Percentiles rank a stretch among this genome's conserved stretches.
phyloP scores from a whole-genome alignment of 495 filamentous ascomycete species.

The Podospora pseudopauciseta region DNA sequence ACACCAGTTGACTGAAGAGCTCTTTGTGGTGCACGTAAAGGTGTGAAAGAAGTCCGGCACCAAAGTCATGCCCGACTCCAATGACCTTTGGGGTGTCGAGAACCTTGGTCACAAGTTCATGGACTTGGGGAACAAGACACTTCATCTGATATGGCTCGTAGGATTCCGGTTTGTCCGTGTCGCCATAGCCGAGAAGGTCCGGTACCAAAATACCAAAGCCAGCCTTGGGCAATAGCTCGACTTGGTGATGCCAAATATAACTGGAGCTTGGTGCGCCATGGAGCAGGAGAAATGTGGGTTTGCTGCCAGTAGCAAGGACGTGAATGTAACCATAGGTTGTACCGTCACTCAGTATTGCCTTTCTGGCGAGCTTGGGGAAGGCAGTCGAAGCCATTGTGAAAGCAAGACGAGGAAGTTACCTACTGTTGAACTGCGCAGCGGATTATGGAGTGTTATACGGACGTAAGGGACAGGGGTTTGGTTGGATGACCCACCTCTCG shows the following conservation, averaged over 20 bases:
- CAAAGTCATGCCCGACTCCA: slow-evolving; percentile 5
- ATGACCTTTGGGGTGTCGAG: slow-evolving; percentile 20
- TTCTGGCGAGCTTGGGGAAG: slow-evolving; percentile 16
- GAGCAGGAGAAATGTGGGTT: slow-evolving; percentile 41
- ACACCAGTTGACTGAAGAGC: slow-evolving; percentile 21
- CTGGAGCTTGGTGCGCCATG: slow-evolving; percentile 44
- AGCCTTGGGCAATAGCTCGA: slow-evolving; percentile 28
- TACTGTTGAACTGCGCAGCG: too few relatives aligned
- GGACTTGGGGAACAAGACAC: slow-evolving; percentile 38
- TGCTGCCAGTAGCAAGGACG: slow-evolving; percentile 19
- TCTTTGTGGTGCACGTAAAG: slow-evolving; percentile 14
- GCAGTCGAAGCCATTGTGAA: slow-evolving; percentile 15
- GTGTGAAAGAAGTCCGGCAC: slow-evolving; percentile 20
- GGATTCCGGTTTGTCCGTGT: slow-evolving; percentile 38
- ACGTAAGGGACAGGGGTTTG: neutral
- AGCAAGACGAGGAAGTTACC: neutral
- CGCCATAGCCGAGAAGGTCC: slow-evolving; percentile 51
- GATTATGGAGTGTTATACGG: too few relatives aligned
- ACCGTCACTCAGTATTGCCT: slow-evolving; percentile 19
- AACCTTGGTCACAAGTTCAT: slow-evolving; percentile 35
- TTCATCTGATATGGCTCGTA: slow-evolving; percentile 33
- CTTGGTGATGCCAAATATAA: slow-evolving; percentile 46
- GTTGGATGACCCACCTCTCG: too few relatives aligned
- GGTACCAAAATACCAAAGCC: slow-evolving; percentile 48
- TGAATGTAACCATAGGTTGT: slow-evolving; percentile 36